phyloP scores from a whole-genome alignment of 148 eudicot genomes.

The Silene latifolia region DNA sequence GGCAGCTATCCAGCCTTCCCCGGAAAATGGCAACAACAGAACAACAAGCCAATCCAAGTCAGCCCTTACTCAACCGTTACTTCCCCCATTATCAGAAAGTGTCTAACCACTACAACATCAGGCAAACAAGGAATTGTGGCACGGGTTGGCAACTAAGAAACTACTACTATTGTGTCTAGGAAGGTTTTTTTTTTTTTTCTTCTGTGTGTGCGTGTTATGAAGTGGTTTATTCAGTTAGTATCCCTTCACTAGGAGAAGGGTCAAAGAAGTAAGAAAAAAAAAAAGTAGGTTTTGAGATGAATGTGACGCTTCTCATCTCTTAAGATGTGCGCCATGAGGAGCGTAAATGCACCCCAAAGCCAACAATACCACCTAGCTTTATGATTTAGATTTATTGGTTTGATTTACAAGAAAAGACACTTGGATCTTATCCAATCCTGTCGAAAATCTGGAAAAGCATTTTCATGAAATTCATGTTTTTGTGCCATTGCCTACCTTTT shows the following conservation, averaged over 20 bases:
- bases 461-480: conserved; percentile 16
- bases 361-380: conserved; percentile 1
- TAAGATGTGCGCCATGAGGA: conserved; percentile 34
- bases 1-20: conserved; percentile 48
- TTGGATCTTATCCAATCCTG: conserved; percentile 22
- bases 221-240: conserved; percentile 27
- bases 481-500: conserved; percentile 14
- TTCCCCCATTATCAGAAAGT: conserved; percentile 60
- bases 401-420: conserved; percentile 17
- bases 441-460: conserved; percentile 21
- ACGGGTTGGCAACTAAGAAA: conserved; percentile 22
- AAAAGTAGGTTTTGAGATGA: conserved; percentile 28
- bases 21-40: conserved; percentile 57
- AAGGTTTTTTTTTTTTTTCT: conserved; percentile 16
- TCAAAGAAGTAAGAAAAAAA: conserved; percentile 19
- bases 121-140: conserved; percentile 1
- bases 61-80: conserved; percentile 78
- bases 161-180: conserved; percentile 24
- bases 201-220: conserved; percentile 23
- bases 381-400: conserved; percentile 12
- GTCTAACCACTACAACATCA: conserved; percentile 35
- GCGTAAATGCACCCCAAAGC: background rate
- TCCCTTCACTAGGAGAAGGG: conserved; percentile 36
- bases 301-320: conserved; percentile 40
- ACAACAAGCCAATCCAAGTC: conserved; percentile 47